Evolutionary conservation across 163 green algal species (phyloP), one percentile per base, ranked within the genome.

Genomic region (Volvox carteri): DNA sequence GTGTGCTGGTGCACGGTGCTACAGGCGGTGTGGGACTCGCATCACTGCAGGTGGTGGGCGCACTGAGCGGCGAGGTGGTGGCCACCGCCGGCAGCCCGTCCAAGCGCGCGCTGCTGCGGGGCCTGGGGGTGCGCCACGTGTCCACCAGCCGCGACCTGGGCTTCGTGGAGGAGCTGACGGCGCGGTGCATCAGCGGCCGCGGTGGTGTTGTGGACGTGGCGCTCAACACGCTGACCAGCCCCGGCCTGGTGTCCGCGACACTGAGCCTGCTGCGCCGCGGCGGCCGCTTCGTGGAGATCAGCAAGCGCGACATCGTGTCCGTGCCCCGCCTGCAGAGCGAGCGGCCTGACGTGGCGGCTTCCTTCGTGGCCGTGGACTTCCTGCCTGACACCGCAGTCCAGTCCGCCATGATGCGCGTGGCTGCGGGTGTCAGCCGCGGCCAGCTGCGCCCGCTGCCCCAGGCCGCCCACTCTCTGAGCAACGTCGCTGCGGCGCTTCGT

Each of bases 151-250:
- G 96, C 33, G 92, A 96, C 92, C 95, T 92, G 39, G 37, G 50
- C 28, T 98, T 98, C 92, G 86, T 91, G 16, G 92, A 95, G 37
- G 83, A 93, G 16, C 33, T 97, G 77, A 78, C 86, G 25, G 52
- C 68, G 30, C 23, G 79, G 86, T n/a, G 92, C 90, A 86, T 83
- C 91, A 54, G 94, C 76, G 86, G 88, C 80, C 14, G 12, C 39
- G 54, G 37, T 21, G 78, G 39, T 33, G 37, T n/a, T 7, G 92
- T 92, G 25, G 85, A 95, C 67, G 86, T 97, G 65, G 93, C 92
- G 30, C 90, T 98, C 39, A 98, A 98, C 94, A 97, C 94, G 50
- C 96, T 98, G 86, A 98, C 96, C 30, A 90, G 70, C 95, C 94
- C 56, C 83, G 95, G 95, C 84, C 96, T 98, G 93, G 94, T 98